These are phyloP conservation scores for Kwoniella sp. DNA, from an alignment of 768 basidiomycete genomes.

Conservation along the genomic window DNA sequence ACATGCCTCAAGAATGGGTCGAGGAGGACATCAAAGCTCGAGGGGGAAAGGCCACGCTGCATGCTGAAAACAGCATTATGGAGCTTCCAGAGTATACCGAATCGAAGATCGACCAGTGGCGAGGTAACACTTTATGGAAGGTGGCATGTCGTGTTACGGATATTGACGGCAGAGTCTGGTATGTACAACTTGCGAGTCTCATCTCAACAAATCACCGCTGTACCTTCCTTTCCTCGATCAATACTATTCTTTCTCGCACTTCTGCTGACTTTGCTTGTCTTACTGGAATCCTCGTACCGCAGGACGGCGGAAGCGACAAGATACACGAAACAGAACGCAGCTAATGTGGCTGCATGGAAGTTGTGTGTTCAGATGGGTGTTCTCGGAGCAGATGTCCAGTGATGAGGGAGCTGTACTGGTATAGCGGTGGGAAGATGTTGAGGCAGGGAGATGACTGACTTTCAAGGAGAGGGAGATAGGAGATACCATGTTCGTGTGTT, in stretches of 20 bases:
- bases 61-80: neutral
- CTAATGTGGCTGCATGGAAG: constrained; percentile 24
- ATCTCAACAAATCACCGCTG: too few species aligned
- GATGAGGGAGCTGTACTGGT: neutral
- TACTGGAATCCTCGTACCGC: too few species aligned
- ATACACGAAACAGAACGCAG: constrained; percentile 15
- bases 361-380: constrained; percentile 18
- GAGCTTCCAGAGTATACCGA: neutral
- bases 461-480: too few species aligned
- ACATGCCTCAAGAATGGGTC: constrained; percentile 9
- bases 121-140: neutral
- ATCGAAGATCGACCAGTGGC: neutral
- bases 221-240: too few species aligned
- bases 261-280: too few species aligned
- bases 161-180: constrained; percentile 1
- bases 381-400: constrained; percentile 7
- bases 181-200: neutral
- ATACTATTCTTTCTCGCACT: too few species aligned
- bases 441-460: too few species aligned
- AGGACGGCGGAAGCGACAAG: constrained; percentile 16
- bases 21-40: constrained; percentile 28
- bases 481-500: too few species aligned
- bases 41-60: constrained; percentile 6
- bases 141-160: neutral
- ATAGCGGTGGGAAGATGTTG: too few species aligned